Conservation (phyloP, 2,329 filamentous ascomycete species). For the Clonostachys solani region DNA sequence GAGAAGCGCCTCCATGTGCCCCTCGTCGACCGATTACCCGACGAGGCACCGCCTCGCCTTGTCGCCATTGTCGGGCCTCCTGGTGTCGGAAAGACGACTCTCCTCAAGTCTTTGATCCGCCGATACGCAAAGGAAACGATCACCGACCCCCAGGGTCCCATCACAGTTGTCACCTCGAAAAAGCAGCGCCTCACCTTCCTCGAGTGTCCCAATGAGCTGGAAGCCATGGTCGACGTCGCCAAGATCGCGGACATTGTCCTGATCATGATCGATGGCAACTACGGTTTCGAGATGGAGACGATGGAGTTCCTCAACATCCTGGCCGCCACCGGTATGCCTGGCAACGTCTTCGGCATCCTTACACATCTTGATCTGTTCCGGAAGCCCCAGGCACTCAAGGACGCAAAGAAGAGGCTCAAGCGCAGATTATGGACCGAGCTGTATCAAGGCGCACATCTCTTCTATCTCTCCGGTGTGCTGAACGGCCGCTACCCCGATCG, state of each 20-base stretch:
- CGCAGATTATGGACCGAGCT: slow-evolving; percentile 95
- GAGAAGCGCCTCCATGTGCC: slow-evolving; percentile 96
- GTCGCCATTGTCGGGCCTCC: slow-evolving; percentile 94
- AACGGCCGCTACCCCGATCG: slow-evolving; percentile 96
- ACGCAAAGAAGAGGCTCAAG: slow-evolving; percentile 95
- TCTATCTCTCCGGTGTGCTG: slow-evolving; percentile 93
- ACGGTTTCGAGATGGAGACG: slow-evolving; percentile 99
- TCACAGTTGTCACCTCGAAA: slow-evolving; percentile 96
- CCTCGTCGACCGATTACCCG: slow-evolving; percentile 89
- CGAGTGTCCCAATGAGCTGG: slow-evolving; percentile 95
- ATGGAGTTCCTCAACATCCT: slow-evolving; percentile 98
- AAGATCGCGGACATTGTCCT: slow-evolving; percentile 97
- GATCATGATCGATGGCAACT: slow-evolving; percentile 98
- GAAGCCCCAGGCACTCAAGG: slow-evolving; percentile 86
- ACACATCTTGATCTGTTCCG: slow-evolving; percentile 95
- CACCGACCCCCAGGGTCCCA: slow-evolving; percentile 81
- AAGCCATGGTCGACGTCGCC: slow-evolving; percentile 93
- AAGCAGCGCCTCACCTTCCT: slow-evolving; percentile 91
- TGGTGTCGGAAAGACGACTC: slow-evolving; percentile 90
- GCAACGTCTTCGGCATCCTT: slow-evolving; percentile 95
- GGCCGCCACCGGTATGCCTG: slow-evolving; percentile 93
- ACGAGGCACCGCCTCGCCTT: slow-evolving; percentile 89
- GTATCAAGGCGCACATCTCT: slow-evolving; percentile 94
- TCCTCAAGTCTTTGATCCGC: slow-evolving; percentile 90
- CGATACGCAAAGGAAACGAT: slow-evolving; percentile 96